These are phyloP conservation scores for Gautieria morchelliformis DNA, from an alignment of 768 basidiomycete species.

Conservation along the genomic window DNA sequence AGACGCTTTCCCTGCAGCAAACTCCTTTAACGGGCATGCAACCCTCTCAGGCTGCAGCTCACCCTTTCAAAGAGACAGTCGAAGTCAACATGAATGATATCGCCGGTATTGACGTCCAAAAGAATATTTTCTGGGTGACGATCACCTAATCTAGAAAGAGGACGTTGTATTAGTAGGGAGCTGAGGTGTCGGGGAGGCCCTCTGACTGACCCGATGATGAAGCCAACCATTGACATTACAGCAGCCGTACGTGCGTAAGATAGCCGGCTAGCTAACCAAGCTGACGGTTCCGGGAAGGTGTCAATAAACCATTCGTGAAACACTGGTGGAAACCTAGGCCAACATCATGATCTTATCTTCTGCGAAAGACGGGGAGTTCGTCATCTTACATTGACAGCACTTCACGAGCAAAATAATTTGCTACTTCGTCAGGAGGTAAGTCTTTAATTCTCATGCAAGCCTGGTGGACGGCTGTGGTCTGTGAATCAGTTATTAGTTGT, in stretches of 20 bases:
- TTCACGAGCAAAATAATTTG: constrained; percentile 39
- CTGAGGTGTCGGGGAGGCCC: not conserved
- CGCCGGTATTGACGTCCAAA: constrained; percentile 79
- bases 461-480: constrained; percentile 39
- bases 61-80: constrained; percentile 98
- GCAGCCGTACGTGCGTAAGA: constrained; percentile 83
- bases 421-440: constrained; percentile 38
- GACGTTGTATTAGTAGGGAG: not conserved
- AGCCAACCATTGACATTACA: constrained; percentile 98
- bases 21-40: not conserved
- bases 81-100: constrained; percentile 93
- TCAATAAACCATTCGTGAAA: constrained; percentile 98
- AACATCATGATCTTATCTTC: not conserved
- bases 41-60: constrained; percentile 2
- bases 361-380: not conserved
- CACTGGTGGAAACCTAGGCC: constrained; percentile 61
- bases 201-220: constrained; percentile 73
- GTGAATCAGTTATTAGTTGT: not conserved
- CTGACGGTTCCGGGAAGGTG: constrained; percentile 92
- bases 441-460: constrained; percentile 44
- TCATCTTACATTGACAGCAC: constrained; percentile 47
- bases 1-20: constrained; percentile 58
- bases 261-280: constrained; percentile 86
- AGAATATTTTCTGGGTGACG: constrained; percentile 95
- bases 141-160: constrained; percentile 72